These are phyloP conservation scores for Penicillium palitans DNA, from an alignment of 2,329 filamentous ascomycete species.

Conservation along the genomic window DNA sequence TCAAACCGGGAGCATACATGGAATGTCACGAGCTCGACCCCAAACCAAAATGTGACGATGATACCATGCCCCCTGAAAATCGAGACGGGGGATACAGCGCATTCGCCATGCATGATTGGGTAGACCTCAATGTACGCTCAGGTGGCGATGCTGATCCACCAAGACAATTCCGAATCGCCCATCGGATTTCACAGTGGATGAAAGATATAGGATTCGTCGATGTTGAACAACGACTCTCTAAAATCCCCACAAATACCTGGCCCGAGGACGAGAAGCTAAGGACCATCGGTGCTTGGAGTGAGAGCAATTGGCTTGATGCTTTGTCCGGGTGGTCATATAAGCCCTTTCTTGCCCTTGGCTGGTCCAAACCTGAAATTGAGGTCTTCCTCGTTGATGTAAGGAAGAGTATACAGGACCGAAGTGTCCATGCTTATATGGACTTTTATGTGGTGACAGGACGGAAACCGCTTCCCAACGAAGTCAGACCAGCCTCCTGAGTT, in stretches of 20 bases:
- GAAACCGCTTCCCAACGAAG: constrained; percentile 33
- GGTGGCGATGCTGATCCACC: constrained; percentile 48
- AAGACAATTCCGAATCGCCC: constrained; percentile 54
- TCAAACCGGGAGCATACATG: constrained; percentile 57
- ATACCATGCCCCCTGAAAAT: constrained; percentile 52
- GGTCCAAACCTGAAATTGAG: constrained; percentile 49
- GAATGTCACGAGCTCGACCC: constrained; percentile 49
- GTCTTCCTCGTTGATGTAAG: constrained; percentile 48
- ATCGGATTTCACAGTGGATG: constrained; percentile 56
- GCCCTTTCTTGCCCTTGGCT: constrained; percentile 43
- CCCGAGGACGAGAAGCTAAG: constrained; percentile 50
- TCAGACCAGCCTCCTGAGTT: constrained; percentile 11
- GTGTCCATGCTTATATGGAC: constrained; percentile 45
- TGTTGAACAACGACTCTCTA: constrained; percentile 54
- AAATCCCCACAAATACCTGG: constrained; percentile 56
- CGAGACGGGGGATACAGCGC: constrained; percentile 34
- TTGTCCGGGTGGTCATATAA: constrained; percentile 48
- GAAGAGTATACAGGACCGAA: constrained; percentile 42
- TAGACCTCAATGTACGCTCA: constrained; percentile 42
- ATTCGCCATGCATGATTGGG: constrained; percentile 52
- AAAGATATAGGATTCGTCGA: constrained; percentile 59
- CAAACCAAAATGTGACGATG: constrained; percentile 54
- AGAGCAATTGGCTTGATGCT: constrained; percentile 48
- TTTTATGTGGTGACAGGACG: constrained; percentile 42
- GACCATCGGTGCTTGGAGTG: constrained; percentile 52